Base-by-base conservation (phyloP, 2,329 filamentous ascomycete genomes). In the Neurospora sp. region DNA sequence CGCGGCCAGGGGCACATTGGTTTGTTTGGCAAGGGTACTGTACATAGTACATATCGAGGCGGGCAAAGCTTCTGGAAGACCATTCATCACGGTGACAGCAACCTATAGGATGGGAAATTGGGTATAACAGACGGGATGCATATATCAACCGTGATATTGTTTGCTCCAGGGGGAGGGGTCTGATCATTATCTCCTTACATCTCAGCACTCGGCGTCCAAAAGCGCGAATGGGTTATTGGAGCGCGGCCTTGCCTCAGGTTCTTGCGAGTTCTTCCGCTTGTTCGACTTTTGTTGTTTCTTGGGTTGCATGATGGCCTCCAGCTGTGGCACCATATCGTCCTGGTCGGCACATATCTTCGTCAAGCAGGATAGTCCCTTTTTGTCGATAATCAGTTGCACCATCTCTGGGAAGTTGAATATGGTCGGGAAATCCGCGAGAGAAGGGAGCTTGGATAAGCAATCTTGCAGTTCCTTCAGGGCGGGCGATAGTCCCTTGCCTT, bases 161-260 rank as follows among this genome's bases (percentile, higher is more conserved):
- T n/a, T 33, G 36, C 52, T 39, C 43, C 33, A 33, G 6, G 33
- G 41, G 15, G 6, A 41, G 40, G 6, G 19, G 43, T 19, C 38
- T 23, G 23, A 5, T 17, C 37, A 37, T 36, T 36, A 36, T 36
- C 5, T 36, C 2, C 33, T 38, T 62, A 71, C n/a, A 68, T 69
- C 12, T 65, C 68, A 15, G 36, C 37, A 28, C 40, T 36, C 52
- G 5, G 52, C 52, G 8, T 69, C 69, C 40, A 74, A 43, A 10
- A 74, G 70, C 37, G 73, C 71, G 36, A 74, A 74, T 1, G 67
- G 72, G 66, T 74, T 74, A 28, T 38, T 72, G 0, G 70, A 70
- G 28, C 69, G 70, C 3, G 70, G n/a, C 17, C 52, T 71, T 5
- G 66, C 39, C 12, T 68, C 62, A n/a, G 37, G 28, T n/a, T 67